A percentile compares a stretch with the other conserved stretches of the same genome.
phyloP scores from a whole-genome alignment of 106 monocot genomes.

The Acorus calamus region DNA sequence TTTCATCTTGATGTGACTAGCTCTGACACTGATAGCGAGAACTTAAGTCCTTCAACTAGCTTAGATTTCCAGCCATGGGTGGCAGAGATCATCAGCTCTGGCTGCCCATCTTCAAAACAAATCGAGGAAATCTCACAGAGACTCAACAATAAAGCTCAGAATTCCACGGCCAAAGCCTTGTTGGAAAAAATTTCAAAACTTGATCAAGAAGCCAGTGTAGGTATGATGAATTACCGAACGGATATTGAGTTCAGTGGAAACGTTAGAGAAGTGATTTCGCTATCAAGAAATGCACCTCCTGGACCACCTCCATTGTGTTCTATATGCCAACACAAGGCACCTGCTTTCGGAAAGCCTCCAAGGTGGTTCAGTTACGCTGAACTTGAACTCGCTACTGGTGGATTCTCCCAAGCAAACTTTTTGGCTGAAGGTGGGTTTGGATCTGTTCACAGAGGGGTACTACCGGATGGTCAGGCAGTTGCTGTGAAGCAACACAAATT shows the following conservation, averaged over 20 bases:
- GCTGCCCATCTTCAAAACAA: slow-evolving; percentile 15
- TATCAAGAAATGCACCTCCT: slow-evolving; percentile 34
- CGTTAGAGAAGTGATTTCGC: slow-evolving; percentile 44
- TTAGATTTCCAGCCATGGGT: slow-evolving; percentile 35
- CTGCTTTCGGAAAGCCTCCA: slow-evolving; percentile 78
- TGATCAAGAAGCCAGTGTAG: slow-evolving; percentile 21
- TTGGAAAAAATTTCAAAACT: slow-evolving; percentile 34
- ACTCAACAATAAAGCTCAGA: slow-evolving; percentile 12
- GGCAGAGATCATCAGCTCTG: slow-evolving; percentile 24
- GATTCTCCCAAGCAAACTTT: slow-evolving; percentile 76
- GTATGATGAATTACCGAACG: slow-evolving; percentile 17
- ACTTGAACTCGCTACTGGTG: slow-evolving; percentile 62
- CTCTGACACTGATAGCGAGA: slow-evolving; percentile 45
- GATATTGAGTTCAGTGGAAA: slow-evolving; percentile 33
- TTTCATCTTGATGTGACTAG: slow-evolving; percentile 16
- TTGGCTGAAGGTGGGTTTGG: slow-evolving; percentile 94
- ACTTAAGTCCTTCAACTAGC: slow-evolving; percentile 13
- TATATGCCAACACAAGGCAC: slow-evolving; percentile 76
- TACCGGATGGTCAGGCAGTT: slow-evolving; percentile 71
- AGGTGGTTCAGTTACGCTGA: slow-evolving; percentile 69
- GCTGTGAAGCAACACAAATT: slow-evolving; percentile 91
- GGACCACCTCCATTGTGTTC: slow-evolving; percentile 87
- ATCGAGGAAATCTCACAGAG: slow-evolving; percentile 22
- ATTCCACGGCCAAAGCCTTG: slow-evolving; percentile 32
- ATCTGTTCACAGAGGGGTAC: slow-evolving; percentile 71